Evolutionary conservation across 2,329 filamentous ascomycete species (phyloP), one percentile per base, ranked within the genome.

Genomic region (Immersiporthe knoxdaviesiana): DNA sequence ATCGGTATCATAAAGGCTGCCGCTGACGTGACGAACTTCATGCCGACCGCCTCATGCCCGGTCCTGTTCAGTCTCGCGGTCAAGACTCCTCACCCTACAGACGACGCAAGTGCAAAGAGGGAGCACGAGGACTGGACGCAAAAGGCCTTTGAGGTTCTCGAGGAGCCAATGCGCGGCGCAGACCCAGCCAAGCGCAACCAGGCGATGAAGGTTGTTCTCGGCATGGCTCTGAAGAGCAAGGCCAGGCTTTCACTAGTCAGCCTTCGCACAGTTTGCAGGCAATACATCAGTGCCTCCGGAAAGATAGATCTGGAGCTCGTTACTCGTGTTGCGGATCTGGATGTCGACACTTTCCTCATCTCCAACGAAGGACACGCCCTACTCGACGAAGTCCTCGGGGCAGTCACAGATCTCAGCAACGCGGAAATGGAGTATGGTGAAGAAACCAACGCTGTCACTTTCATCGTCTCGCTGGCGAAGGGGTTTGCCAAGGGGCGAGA

Each of bases 321-420:
- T 8, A 81, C 78, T 18, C 77, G 76, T 16, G 73, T 83, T 35
- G 79, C 83, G 0, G 76, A 76, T 10, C 83, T 84, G 59, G 84
- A 87, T 50, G 78, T 83, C 0, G 84, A 85, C 61, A 78, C 82
- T 10, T 84, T 87, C 61, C 73, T 80, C 74, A 44, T 77, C 2
- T 78, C 77, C 0, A 77, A 79, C 0, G 79, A 83, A 2, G 82
- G 81, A 0, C 75, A 76, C 10, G 71, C 72, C 8, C 74, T 86
- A 5, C 77, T 86, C 5, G 76, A 79, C 21, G 76, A 78, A 2
- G 75, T 84, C 5, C 80, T 85, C 18, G 72, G 76, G 32, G 79
- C 78, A 56, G 78, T 80, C 16, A 71, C 75, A 4, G 72, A 72
- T 8, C 30, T 74, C 16, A 63, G 21, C 32, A 64, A 69, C 12